These are phyloP conservation scores for Fonsecaea monophora DNA, from an alignment of 2,329 filamentous ascomycete genomes.

Conservation along the genomic window DNA sequence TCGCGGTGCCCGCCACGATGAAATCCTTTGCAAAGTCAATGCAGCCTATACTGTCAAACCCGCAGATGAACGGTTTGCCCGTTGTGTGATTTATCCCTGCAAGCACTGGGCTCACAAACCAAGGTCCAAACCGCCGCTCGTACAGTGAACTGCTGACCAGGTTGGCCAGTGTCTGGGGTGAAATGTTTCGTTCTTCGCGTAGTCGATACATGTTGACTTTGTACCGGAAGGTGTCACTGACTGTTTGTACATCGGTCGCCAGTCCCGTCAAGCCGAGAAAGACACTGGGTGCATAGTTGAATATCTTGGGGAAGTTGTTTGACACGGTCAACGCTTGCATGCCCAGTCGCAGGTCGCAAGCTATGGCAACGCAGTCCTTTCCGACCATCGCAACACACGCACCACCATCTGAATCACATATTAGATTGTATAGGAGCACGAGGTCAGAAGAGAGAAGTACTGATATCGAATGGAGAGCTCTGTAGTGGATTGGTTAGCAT, in stretches of 20 bases:
- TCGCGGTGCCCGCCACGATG: slow-evolving; percentile 94
- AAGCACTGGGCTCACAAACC: slow-evolving; percentile 93
- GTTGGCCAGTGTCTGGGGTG: slow-evolving; percentile 94
- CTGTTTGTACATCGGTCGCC: slow-evolving; percentile 92
- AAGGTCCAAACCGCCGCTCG: slow-evolving; percentile 94
- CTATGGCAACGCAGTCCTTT: slow-evolving; percentile 99
- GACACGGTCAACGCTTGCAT: slow-evolving; percentile 96
- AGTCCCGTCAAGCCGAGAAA: slow-evolving; percentile 96
- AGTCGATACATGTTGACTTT: slow-evolving; percentile 99
- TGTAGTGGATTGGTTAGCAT: slow-evolving; percentile 50
- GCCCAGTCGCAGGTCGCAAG: slow-evolving; percentile 96
- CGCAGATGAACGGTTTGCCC: slow-evolving; percentile 95
- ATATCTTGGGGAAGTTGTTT: slow-evolving; percentile 99
- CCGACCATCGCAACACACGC: slow-evolving; percentile 98
- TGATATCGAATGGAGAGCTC: slow-evolving; percentile 95
- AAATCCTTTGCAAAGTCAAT: slow-evolving; percentile 99
- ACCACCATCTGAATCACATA: slow-evolving; percentile 69
- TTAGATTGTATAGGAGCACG: background rate
- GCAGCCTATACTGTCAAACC: slow-evolving; percentile 98
- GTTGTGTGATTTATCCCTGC: slow-evolving; percentile 94
- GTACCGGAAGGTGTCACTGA: slow-evolving; percentile 97
- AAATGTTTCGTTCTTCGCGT: slow-evolving; percentile 95
- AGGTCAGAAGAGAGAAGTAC: slow-evolving; percentile 61
- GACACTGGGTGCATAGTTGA: slow-evolving; percentile 87
- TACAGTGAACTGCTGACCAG: slow-evolving; percentile 90